These are phyloP conservation scores for Schizophyllum amplum DNA, from an alignment of 1,284 basidiomycete genomes.

Conservation along the genomic window DNA sequence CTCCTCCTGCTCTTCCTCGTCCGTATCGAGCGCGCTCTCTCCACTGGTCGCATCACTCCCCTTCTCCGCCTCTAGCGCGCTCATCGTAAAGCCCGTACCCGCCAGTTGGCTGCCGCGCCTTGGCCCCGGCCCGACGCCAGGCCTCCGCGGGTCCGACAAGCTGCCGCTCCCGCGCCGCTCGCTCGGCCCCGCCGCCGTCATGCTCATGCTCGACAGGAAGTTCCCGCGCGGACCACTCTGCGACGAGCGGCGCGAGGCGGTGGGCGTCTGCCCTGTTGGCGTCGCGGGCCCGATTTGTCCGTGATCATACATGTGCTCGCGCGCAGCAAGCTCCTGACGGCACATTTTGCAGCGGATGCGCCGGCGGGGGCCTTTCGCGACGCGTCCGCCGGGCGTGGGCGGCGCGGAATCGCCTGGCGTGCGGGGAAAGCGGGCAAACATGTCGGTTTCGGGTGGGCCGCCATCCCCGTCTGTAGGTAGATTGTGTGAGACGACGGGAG, in stretches of 20 bases:
- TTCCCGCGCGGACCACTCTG: constrained; percentile 14
- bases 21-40: constrained; percentile 29
- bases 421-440: constrained; percentile 70
- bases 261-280: constrained; percentile 42
- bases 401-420: constrained; percentile 58
- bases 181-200: background rate
- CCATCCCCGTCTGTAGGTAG: constrained; percentile 60
- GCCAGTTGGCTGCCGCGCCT: constrained; percentile 27
- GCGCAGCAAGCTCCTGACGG: constrained; percentile 77
- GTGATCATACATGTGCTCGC: constrained; percentile 90
- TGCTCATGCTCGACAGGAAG: constrained; percentile 15
- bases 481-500: constrained; percentile 12
- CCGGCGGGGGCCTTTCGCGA: constrained; percentile 30
- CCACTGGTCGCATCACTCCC: constrained; percentile 20
- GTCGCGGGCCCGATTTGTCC: constrained; percentile 67
- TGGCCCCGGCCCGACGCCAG: constrained; percentile 16
- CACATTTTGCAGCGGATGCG: constrained; percentile 89
- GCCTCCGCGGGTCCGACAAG: background rate
- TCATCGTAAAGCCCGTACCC: constrained; percentile 5
- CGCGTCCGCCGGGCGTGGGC: constrained; percentile 41
- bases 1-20: constrained; percentile 12
- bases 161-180: background rate
- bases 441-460: constrained; percentile 48
- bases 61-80: background rate
- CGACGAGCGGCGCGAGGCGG: constrained; percentile 42